These are phyloP conservation scores for Phytophthora europaea DNA, from an alignment of 352 stramenopile species.

Conservation along the genomic window DNA sequence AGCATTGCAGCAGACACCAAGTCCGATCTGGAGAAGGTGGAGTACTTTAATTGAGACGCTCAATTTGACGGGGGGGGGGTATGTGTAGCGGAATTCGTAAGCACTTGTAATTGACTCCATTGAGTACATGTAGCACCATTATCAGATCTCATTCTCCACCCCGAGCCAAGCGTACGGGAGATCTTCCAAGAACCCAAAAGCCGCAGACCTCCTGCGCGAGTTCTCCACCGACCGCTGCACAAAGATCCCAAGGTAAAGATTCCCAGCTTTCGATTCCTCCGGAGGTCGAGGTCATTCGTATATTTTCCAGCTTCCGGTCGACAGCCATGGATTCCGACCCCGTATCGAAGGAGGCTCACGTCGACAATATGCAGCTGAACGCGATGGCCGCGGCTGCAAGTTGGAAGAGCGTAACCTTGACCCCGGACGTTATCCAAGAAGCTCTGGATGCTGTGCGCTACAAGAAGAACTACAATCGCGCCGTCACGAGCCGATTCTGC, in stretches of 20 bases:
- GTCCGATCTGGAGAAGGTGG: conserved; percentile 15
- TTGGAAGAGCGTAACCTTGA: conserved; percentile 39
- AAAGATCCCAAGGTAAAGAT: not conserved
- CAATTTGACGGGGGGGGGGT: not conserved
- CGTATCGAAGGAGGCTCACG: not conserved
- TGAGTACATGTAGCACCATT: not conserved
- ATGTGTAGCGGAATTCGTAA: not conserved
- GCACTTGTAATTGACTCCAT: conserved; percentile 2
- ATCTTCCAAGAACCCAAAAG: not conserved
- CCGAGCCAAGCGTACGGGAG: not conserved
- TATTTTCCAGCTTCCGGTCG: not conserved
- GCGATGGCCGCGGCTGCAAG: conserved; percentile 11
- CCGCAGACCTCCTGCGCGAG: not conserved
- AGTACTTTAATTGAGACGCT: conserved; percentile 19
- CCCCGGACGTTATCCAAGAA: conserved; percentile 26
- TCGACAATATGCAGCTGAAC: not conserved
- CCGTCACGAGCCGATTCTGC: conserved; percentile 46
- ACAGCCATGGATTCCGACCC: not conserved
- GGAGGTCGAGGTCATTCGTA: not conserved
- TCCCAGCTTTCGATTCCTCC: not conserved
- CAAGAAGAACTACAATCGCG: conserved; percentile 47
- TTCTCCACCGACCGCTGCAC: not conserved
- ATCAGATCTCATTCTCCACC: not conserved
- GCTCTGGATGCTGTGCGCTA: conserved; percentile 54
- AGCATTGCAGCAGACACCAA: conserved; percentile 12